A percentile compares a stretch with the other conserved stretches of the same genome.
These are phyloP conservation scores for Luffa aegyptiaca DNA, from an alignment of 306 rosid species.

Conservation along the genomic window DNA sequence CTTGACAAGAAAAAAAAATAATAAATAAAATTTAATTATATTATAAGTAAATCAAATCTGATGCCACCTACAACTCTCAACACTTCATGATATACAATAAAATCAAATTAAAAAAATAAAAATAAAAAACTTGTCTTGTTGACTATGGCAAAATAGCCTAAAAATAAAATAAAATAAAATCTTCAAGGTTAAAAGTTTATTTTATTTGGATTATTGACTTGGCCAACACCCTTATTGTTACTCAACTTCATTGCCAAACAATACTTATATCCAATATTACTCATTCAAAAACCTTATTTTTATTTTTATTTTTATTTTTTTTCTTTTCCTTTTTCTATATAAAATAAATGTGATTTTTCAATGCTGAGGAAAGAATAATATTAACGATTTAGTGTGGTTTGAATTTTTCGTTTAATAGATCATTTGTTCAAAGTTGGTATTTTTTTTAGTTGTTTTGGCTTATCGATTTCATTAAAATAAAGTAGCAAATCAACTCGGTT, in stretches of 20 bases:
- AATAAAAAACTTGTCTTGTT: neutral
- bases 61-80: neutral
- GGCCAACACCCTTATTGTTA: neutral
- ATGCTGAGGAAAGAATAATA: too few relatives aligned
- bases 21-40: neutral
- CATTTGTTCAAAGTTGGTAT: neutral
- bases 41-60: neutral
- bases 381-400: neutral
- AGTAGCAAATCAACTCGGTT: neutral
- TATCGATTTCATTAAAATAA: neutral
- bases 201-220: neutral
- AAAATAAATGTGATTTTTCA: too few relatives aligned
- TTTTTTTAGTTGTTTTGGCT: neutral
- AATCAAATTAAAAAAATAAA: neutral
- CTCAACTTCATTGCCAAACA: neutral
- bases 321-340: too few relatives aligned
- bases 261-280: neutral
- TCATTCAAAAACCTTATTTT: neutral
- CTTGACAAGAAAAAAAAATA: neutral
- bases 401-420: neutral
- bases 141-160: neutral
- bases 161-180: neutral
- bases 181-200: neutral
- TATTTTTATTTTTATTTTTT: too few relatives aligned
- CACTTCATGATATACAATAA: neutral